These are phyloP conservation scores for Fomitopsis pinicola DNA, from an alignment of 1,284 basidiomycete species.

Conservation along the genomic window DNA sequence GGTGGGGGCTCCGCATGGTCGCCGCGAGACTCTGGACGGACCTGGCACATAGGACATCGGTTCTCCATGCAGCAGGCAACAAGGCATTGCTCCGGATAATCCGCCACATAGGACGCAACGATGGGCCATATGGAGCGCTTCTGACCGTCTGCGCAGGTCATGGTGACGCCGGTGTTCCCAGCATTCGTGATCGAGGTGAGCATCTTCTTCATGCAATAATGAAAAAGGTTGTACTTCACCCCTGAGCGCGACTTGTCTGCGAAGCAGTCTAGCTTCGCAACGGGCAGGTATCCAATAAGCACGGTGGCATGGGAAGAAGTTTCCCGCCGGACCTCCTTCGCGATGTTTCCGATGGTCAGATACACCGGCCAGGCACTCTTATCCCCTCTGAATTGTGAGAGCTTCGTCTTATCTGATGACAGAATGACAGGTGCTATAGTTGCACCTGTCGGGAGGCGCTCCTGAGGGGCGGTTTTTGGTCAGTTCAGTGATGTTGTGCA, in stretches of 20 bases:
- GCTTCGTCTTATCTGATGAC: constrained; percentile 3
- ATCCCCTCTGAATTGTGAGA: constrained; percentile 16
- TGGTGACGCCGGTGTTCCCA: constrained; percentile 17
- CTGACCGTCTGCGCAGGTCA: constrained; percentile 21
- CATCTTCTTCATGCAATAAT: constrained; percentile 24
- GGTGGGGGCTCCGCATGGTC: constrained; percentile 4
- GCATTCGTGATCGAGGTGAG: constrained; percentile 16
- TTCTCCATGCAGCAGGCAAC: constrained; percentile 16
- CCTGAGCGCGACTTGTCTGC: constrained; percentile 8
- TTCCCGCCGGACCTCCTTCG: constrained; percentile 14
- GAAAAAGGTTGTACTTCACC: constrained; percentile 22
- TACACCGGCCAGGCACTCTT: constrained; percentile 23
- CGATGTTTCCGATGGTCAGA: constrained; percentile 21
- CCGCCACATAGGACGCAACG: constrained; percentile 22
- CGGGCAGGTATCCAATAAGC: constrained; percentile 25
- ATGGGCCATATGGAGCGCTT: constrained; percentile 19
- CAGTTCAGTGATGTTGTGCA: neutral
- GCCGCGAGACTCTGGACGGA: constrained; percentile 12
- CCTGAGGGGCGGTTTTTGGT: too few relatives aligned
- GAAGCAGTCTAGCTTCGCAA: constrained; percentile 18
- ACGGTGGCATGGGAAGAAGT: constrained; percentile 16
- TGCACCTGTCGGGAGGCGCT: constrained; percentile 13
- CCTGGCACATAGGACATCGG: constrained; percentile 14
- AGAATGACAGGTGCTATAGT: constrained; percentile 7
- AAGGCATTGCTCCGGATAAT: constrained; percentile 22